Conservation (phyloP, 2,329 filamentous ascomycete species). For the Calycina marina region DNA sequence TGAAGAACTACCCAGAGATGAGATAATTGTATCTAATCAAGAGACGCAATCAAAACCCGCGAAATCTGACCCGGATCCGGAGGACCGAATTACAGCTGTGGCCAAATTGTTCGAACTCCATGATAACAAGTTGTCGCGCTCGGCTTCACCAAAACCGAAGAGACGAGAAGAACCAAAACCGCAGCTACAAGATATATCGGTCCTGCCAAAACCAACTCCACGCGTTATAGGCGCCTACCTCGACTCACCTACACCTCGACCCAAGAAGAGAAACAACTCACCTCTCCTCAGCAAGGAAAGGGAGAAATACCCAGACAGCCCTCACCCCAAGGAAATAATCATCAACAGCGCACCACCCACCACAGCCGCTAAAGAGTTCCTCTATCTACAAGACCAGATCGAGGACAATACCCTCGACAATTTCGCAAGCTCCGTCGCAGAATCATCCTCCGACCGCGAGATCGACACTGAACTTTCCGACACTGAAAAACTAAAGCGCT, state of each 20-base stretch:
- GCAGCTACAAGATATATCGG: constrained; percentile 8
- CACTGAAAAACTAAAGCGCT: constrained; percentile 27
- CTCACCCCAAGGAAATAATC: constrained; percentile 1
- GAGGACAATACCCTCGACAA: constrained; percentile 20
- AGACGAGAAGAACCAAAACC: constrained; percentile 11
- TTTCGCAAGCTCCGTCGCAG: constrained; percentile 9
- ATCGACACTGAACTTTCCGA: constrained; percentile 1
- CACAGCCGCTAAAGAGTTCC: constrained; percentile 17
- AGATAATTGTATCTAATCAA: too few species aligned
- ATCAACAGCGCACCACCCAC: constrained; percentile 14
- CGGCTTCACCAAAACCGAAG: constrained; percentile 9
- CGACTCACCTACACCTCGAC: constrained; percentile 23
- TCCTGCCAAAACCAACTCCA: constrained; percentile 17
- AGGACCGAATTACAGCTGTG: constrained; percentile 17
- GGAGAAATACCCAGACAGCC: constrained; percentile 1
- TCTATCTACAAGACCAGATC: constrained; percentile 16
- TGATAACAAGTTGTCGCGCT: constrained; percentile 12
- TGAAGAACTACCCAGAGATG: too few species aligned
- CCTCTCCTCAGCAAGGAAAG: background rate
- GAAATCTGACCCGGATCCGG: too few species aligned
- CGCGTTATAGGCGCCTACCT: constrained; percentile 20
- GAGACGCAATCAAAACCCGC: too few species aligned
- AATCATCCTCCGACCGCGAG: constrained; percentile 1
- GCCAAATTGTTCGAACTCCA: constrained; percentile 16
- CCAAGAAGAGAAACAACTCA: constrained; percentile 8